A percentile compares a stretch with the other conserved stretches of the same genome.
Conservation (phyloP, 2,329 filamentous ascomycete species). For the Paraphoma sp. region DNA sequence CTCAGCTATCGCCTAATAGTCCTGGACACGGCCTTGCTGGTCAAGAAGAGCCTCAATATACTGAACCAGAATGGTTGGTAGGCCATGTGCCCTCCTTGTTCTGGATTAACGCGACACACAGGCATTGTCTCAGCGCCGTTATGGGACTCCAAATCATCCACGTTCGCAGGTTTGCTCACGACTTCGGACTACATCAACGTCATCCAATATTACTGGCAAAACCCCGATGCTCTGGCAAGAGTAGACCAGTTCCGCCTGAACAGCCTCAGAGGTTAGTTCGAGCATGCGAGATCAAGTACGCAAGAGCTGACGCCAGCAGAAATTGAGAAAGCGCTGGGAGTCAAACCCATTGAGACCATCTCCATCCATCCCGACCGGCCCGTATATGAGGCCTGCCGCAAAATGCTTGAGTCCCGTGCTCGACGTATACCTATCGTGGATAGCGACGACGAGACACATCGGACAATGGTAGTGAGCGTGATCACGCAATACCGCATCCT, state of each 20-base stretch:
- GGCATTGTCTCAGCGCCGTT: slow-evolving; percentile 96
- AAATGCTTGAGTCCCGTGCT: slow-evolving; percentile 92
- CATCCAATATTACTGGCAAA: slow-evolving; percentile 98
- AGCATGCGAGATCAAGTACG: not conserved
- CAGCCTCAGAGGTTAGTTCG: slow-evolving; percentile 79
- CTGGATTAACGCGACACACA: slow-evolving; percentile 49
- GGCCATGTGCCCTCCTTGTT: not conserved
- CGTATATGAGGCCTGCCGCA: slow-evolving; percentile 92
- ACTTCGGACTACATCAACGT: slow-evolving; percentile 98
- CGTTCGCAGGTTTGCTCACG: slow-evolving; percentile 92
- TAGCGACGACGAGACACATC: slow-evolving; percentile 89
- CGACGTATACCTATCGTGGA: slow-evolving; percentile 94
- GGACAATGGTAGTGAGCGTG: slow-evolving; percentile 93
- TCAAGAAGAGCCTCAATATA: slow-evolving; percentile 96
- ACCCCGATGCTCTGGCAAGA: slow-evolving; percentile 84
- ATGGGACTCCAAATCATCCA: slow-evolving; percentile 93
- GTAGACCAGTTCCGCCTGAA: slow-evolving; percentile 94
- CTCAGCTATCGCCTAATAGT: slow-evolving; percentile 95
- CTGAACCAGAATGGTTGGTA: slow-evolving; percentile 87
- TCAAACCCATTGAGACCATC: slow-evolving; percentile 88
- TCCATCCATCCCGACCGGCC: slow-evolving; percentile 93
- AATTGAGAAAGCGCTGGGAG: slow-evolving; percentile 92
- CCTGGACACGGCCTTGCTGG: slow-evolving; percentile 91
- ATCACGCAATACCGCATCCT: slow-evolving; percentile 98
- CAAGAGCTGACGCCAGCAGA: slow-evolving; percentile 61